Conservation (phyloP, 805 yeast species). For the Naumovozyma dairenensis region DNA sequence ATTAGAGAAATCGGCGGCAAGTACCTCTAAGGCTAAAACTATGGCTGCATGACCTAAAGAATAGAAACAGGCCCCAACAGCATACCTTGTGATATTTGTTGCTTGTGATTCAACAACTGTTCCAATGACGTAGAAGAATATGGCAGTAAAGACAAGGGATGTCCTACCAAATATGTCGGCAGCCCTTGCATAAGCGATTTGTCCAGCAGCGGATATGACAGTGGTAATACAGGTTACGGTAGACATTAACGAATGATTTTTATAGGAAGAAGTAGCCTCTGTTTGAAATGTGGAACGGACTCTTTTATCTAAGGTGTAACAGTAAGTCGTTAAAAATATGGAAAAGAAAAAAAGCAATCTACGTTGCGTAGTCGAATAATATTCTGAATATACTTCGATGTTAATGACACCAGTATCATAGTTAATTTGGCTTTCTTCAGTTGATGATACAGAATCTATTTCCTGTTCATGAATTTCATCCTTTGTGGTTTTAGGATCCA, state of each 20-base stretch:
- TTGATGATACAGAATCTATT: too few relatives aligned
- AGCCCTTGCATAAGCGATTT: conserved; percentile 45
- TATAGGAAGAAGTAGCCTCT: conserved; percentile 43
- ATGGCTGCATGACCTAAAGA: conserved; percentile 49
- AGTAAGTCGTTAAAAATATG: conserved; percentile 46
- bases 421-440: background rate
- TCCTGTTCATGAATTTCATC: too few relatives aligned
- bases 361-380: conserved; percentile 34
- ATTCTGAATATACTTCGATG: conserved; percentile 43
- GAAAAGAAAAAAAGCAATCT: conserved; percentile 37
- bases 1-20: conserved; percentile 52
- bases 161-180: conserved; percentile 50
- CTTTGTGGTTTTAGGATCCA: too few relatives aligned
- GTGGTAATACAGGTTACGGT: conserved; percentile 44
- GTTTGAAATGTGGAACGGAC: conserved; percentile 36
- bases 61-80: conserved; percentile 45
- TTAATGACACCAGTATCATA: conserved; percentile 32
- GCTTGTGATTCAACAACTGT: conserved; percentile 49
- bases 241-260: conserved; percentile 39
- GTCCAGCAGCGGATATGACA: conserved; percentile 53
- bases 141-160: conserved; percentile 35
- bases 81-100: conserved; percentile 38
- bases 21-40: conserved; percentile 42
- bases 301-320: conserved; percentile 48
- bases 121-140: conserved; percentile 43